Percentiles rank a stretch among this genome's conserved stretches.
Conservation (phyloP, 441 rosid species). For the Syzygium malaccense region DNA sequence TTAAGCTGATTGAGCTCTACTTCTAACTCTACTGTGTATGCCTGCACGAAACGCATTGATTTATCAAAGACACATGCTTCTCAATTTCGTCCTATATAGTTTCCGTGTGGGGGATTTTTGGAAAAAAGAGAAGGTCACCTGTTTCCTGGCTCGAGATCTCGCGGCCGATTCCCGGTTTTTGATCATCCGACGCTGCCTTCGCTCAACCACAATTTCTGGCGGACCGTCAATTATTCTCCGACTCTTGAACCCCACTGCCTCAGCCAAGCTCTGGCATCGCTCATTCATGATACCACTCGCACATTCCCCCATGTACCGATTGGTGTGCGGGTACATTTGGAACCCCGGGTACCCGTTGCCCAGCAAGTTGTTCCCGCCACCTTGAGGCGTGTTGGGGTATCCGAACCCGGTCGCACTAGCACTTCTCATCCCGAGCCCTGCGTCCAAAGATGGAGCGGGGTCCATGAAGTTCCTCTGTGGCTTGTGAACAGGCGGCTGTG, state of each 20-base stretch:
- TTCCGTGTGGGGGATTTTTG: neutral
- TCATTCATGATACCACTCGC: slow-evolving; percentile 25
- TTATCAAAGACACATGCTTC: too few relatives aligned
- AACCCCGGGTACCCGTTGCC: slow-evolving; percentile 26
- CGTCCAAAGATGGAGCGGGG: slow-evolving; percentile 19
- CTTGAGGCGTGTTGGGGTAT: slow-evolving; percentile 13
- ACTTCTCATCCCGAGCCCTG: slow-evolving; percentile 20
- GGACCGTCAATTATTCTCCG: slow-evolving; percentile 64
- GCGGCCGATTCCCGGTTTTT: slow-evolving; percentile 94
- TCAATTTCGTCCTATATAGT: neutral
- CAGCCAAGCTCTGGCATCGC: slow-evolving; percentile 19
- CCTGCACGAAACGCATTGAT: slow-evolving; percentile 27
- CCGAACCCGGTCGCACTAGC: slow-evolving; percentile 17
- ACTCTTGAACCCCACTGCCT: slow-evolving; percentile 20
- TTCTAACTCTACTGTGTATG: slow-evolving; percentile 88
- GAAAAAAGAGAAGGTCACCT: slow-evolving; percentile 23
- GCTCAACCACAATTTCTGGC: slow-evolving; percentile 62
- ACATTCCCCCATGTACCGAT: slow-evolving; percentile 27
- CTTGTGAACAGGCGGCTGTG: neutral
- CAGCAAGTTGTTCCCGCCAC: slow-evolving; percentile 5
- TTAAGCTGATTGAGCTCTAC: slow-evolving; percentile 65
- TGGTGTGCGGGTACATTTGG: slow-evolving; percentile 19
- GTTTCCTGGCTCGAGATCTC: slow-evolving; percentile 89
- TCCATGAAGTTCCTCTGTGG: neutral
- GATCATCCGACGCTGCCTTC: slow-evolving; percentile 85